These are phyloP conservation scores for Curvularia sp. DNA, from an alignment of 2,329 filamentous ascomycete genomes.

Conservation along the genomic window DNA sequence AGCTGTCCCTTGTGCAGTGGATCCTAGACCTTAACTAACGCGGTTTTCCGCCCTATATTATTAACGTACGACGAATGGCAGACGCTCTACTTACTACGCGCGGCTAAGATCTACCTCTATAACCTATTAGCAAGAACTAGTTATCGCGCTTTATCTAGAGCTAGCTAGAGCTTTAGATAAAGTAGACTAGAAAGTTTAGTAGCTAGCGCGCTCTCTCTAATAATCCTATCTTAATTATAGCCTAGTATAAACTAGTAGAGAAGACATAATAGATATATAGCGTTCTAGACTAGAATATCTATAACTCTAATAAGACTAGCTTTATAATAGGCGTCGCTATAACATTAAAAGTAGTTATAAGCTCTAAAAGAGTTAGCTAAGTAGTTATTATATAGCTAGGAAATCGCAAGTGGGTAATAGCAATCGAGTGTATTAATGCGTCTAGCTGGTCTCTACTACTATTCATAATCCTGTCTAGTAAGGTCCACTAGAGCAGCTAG, in stretches of 20 bases:
- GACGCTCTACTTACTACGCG: too few relatives aligned
- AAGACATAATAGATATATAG: slow-evolving; percentile 3
- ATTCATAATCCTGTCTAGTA: slow-evolving; percentile 18
- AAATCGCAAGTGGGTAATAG: not conserved
- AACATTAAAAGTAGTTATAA: slow-evolving; percentile 4
- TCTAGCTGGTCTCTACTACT: slow-evolving; percentile 10
- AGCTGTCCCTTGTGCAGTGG: too few relatives aligned
- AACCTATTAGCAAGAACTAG: too few relatives aligned
- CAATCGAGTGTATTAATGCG: slow-evolving; percentile 7
- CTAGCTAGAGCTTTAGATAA: too few relatives aligned
- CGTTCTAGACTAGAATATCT: slow-evolving; percentile 9
- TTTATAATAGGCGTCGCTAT: slow-evolving; percentile 21
- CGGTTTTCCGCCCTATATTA: too few relatives aligned
- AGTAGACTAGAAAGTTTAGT: too few relatives aligned
- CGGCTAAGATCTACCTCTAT: too few relatives aligned
- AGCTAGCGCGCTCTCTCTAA: too few relatives aligned
- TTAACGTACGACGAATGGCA: too few relatives aligned
- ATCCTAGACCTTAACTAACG: too few relatives aligned
- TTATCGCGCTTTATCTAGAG: too few relatives aligned
- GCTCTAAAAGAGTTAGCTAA: slow-evolving; percentile 9
- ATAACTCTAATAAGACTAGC: slow-evolving; percentile 24
- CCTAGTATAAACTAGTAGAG: not conserved
- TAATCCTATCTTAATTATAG: not conserved
- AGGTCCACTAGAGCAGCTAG: slow-evolving; percentile 5
- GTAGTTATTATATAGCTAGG: slow-evolving; percentile 16